Percentiles rank a stretch among this genome's conserved stretches.
These are phyloP conservation scores for Neonectria sp. DNA, from an alignment of 2,329 filamentous ascomycete genomes.

Conservation along the genomic window DNA sequence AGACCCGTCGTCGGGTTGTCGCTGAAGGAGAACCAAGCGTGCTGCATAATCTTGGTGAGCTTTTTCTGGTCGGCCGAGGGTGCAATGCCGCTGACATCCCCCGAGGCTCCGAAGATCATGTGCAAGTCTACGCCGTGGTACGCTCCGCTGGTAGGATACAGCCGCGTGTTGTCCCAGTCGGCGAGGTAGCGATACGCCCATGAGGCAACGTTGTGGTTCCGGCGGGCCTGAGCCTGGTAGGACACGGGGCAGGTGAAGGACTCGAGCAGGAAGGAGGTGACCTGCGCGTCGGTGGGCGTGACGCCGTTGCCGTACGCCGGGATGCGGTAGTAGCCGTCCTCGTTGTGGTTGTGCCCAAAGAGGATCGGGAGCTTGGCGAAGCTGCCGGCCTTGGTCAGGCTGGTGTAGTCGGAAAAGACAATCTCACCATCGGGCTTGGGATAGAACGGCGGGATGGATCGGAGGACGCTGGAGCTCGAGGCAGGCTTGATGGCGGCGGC, in stretches of 20 bases:
- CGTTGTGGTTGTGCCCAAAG: conserved; percentile 61
- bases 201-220: conserved; percentile 51
- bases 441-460: conserved; percentile 58
- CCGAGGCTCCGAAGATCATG: conserved; percentile 62
- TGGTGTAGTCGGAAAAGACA: conserved; percentile 59
- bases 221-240: conserved; percentile 55
- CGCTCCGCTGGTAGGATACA: conserved; percentile 62
- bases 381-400: conserved; percentile 49
- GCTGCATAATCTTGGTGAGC: conserved; percentile 56
- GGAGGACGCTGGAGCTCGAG: conserved; percentile 53
- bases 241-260: conserved; percentile 63
- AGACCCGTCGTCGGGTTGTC: conserved; percentile 55
- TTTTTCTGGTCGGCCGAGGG: conserved; percentile 48
- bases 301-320: conserved; percentile 57
- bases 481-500: conserved; percentile 53
- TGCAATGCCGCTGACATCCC: conserved; percentile 56
- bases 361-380: conserved; percentile 61
- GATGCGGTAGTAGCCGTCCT: conserved; percentile 64
- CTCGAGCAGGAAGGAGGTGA: conserved; percentile 58
- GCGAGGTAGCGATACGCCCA: conserved; percentile 65
- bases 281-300: conserved; percentile 55
- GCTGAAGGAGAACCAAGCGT: conserved; percentile 59
- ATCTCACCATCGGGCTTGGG: conserved; percentile 57
- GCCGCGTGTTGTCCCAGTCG: conserved; percentile 64
- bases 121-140: conserved; percentile 66